Evolutionary conservation across 306 rosid species (phyloP).

Genomic region (Rubus idaeus): DNA sequence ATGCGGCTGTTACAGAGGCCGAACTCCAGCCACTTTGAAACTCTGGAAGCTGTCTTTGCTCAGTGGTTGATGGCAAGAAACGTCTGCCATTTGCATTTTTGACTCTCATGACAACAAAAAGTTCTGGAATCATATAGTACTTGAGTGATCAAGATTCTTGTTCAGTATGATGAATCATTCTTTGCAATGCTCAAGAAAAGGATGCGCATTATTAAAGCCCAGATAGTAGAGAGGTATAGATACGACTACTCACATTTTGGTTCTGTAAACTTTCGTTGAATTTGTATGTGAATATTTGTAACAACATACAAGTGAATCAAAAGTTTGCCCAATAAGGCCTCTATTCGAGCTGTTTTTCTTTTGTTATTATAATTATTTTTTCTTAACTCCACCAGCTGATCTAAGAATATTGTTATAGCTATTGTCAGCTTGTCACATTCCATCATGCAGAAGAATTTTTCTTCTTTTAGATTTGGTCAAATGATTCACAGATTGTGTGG

Average conservation of each 20-base stretch:
- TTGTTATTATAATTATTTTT: neutral
- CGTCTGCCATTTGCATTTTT: constrained; percentile 26
- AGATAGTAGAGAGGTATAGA: constrained; percentile 33
- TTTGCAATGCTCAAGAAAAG: constrained; percentile 15
- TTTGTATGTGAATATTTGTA: constrained; percentile 43
- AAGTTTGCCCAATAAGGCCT: constrained; percentile 29
- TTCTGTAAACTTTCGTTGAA: constrained; percentile 22
- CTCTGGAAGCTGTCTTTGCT: constrained; percentile 21
- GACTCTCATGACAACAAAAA: constrained; percentile 9
- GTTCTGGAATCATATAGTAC: constrained; percentile 4
- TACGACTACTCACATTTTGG: constrained; percentile 20
- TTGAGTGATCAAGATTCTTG: constrained; percentile 35
- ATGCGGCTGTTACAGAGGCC: constrained; percentile 64
- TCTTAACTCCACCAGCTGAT: neutral
- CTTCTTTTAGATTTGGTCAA: neutral
- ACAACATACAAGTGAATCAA: constrained; percentile 34
- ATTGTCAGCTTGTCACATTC: neutral
- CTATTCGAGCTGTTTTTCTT: neutral
- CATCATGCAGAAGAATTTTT: neutral
- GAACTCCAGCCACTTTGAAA: constrained; percentile 88
- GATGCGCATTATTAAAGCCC: constrained; percentile 14
- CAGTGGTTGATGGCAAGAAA: constrained; percentile 18
- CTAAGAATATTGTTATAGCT: neutral
- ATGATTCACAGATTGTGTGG: neutral
- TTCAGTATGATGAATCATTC: constrained; percentile 29